Conservation (phyloP, 2,329 filamentous ascomycete species). For the Penicillium oxalicum region DNA sequence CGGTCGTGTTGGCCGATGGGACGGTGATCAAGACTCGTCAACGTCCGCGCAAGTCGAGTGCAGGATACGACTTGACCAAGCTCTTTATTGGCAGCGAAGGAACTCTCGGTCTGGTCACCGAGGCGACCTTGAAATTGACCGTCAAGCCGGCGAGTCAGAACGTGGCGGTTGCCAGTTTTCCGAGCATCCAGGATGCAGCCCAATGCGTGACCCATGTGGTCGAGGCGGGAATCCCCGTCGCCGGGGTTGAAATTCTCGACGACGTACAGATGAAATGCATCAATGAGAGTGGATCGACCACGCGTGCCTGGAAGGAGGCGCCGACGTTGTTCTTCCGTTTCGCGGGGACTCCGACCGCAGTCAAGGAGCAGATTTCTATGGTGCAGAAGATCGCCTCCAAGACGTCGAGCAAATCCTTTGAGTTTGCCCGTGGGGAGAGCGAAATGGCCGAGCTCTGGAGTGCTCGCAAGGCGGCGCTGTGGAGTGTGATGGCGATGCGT, state of each 20-base stretch:
- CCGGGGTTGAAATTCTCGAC: constrained; percentile 88
- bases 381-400: constrained; percentile 55
- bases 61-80: constrained; percentile 85
- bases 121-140: constrained; percentile 81
- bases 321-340: constrained; percentile 75
- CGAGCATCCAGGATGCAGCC: constrained; percentile 62
- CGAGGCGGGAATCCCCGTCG: constrained; percentile 71
- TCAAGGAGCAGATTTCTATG: constrained; percentile 59
- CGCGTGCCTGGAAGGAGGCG: constrained; percentile 57
- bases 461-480: constrained; percentile 67
- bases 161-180: constrained; percentile 70
- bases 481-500: constrained; percentile 63
- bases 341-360: constrained; percentile 55
- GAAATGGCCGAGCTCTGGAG: constrained; percentile 69
- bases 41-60: constrained; percentile 79
- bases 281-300: constrained; percentile 47
- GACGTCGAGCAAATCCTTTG: constrained; percentile 54
- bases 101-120: constrained; percentile 83
- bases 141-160: constrained; percentile 72
- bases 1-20: constrained; percentile 83
- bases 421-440: constrained; percentile 59
- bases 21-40: constrained; percentile 86
- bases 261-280: constrained; percentile 79
- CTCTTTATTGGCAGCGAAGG: constrained; percentile 89
- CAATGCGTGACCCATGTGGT: constrained; percentile 77